Percentiles rank a stretch among this genome's conserved stretches.
Conservation (phyloP, 2,329 filamentous ascomycete genomes). For the Leptographium procerum region DNA sequence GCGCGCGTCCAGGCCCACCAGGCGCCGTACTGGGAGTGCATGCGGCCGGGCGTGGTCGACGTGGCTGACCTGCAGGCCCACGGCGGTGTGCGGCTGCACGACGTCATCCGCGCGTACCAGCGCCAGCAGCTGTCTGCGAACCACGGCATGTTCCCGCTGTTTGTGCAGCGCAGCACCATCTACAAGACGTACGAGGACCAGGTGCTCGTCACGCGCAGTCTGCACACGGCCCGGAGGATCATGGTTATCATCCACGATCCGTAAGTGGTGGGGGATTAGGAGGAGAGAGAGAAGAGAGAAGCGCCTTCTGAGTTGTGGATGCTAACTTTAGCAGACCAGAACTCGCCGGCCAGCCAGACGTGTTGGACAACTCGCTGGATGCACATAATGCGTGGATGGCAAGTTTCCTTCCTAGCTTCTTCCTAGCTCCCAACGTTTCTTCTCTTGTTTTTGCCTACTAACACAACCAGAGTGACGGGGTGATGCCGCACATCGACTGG, state of each 20-base stretch:
- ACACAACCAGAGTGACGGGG: slow-evolving; percentile 58
- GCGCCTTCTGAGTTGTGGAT: neutral
- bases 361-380: slow-evolving; percentile 61
- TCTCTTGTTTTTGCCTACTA: neutral
- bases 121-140: slow-evolving; percentile 58
- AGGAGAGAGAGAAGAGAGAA: neutral
- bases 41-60: slow-evolving; percentile 57
- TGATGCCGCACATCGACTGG: slow-evolving; percentile 76
- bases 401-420: slow-evolving; percentile 23
- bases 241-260: slow-evolving; percentile 87
- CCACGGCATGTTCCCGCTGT: slow-evolving; percentile 68
- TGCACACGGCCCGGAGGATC: slow-evolving; percentile 55
- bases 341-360: slow-evolving; percentile 54
- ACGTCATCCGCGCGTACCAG: slow-evolving; percentile 70
- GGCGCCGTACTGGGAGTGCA: slow-evolving; percentile 74
- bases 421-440: no score
- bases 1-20: slow-evolving; percentile 49
- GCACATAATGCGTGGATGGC: slow-evolving; percentile 84
- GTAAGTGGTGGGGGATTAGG: slow-evolving; percentile 33
- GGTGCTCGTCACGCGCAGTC: slow-evolving; percentile 66
- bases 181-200: slow-evolving; percentile 77
- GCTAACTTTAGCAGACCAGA: slow-evolving; percentile 44
- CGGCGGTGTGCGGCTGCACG: slow-evolving; percentile 58
- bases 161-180: slow-evolving; percentile 62
- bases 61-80: slow-evolving; percentile 38